phyloP scores from a whole-genome alignment of 306 rosid species.

The Ormosia semicastrata region DNA sequence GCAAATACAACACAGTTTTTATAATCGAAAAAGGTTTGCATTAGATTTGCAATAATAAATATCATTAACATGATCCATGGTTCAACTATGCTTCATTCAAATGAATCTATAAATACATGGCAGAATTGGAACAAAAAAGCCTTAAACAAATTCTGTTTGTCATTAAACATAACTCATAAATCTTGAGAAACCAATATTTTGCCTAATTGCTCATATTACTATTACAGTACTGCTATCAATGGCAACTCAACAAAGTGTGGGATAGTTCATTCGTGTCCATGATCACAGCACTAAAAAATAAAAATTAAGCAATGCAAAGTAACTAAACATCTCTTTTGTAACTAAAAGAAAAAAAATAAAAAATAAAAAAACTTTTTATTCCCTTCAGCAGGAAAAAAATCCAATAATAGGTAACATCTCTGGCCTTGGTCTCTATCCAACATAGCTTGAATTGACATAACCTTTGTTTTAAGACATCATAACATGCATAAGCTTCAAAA shows the following conservation, averaged over 20 bases:
- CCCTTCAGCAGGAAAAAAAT: conserved; percentile 33
- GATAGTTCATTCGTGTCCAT: conserved; percentile 28
- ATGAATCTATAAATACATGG: too few species aligned
- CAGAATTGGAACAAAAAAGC: too few species aligned
- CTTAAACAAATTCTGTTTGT: too few species aligned
- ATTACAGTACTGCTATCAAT: conserved; percentile 11
- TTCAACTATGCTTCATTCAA: too few species aligned
- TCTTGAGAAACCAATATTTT: neutral
- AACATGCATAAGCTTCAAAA: conserved; percentile 51
- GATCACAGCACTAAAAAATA: conserved; percentile 31
- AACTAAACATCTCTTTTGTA: conserved; percentile 31
- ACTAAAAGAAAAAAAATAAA: conserved; percentile 28
- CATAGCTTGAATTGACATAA: conserved; percentile 37
- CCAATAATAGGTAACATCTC: conserved; percentile 34
- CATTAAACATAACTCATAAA: too few species aligned
- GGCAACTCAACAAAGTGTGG: conserved; percentile 28
- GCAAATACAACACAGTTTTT: too few species aligned
- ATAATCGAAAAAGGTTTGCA: too few species aligned
- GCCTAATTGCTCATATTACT: conserved; percentile 3
- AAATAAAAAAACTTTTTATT: conserved; percentile 40
- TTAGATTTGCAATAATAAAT: too few species aligned
- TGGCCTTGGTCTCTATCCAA: conserved; percentile 25
- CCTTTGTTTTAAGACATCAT: conserved; percentile 38
- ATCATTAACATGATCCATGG: too few species aligned
- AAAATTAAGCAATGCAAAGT: conserved; percentile 21